These are phyloP conservation scores for Hyphopichia khmerensis DNA, from an alignment of 1,139 yeast species.

Conservation along the genomic window DNA sequence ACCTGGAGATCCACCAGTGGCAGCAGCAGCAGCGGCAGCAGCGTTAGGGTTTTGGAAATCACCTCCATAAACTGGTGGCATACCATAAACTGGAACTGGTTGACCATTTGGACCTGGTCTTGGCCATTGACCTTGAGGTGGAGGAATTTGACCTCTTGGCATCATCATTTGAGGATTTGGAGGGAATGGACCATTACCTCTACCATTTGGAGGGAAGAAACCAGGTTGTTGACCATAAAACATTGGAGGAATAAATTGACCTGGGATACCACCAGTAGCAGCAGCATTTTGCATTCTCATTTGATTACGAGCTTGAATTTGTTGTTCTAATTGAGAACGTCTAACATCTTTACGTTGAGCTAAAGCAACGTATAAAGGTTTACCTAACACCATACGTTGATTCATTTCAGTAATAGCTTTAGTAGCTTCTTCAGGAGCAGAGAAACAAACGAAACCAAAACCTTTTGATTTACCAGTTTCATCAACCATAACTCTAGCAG, in stretches of 20 bases:
- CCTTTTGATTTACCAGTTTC: conserved; percentile 96
- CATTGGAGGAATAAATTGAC: conserved; percentile 95
- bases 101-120: conserved; percentile 80
- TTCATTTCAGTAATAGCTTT: conserved; percentile 98
- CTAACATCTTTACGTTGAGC: conserved; percentile 99
- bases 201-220: conserved; percentile 75
- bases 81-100: conserved; percentile 77
- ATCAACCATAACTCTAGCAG: conserved; percentile 95
- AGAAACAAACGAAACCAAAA: conserved; percentile 97
- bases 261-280: conserved; percentile 85
- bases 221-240: conserved; percentile 89
- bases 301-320: conserved; percentile 97
- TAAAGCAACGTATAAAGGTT: conserved; percentile 97
- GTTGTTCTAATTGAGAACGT: conserved; percentile 96
- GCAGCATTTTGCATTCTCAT: conserved; percentile 97
- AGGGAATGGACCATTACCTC: conserved; percentile 83
- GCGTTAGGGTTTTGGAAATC: conserved; percentile 45
- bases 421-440: conserved; percentile 98
- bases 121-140: conserved; percentile 74
- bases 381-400: conserved; percentile 93
- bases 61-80: conserved; percentile 72
- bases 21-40: conserved; percentile 17
- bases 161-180: conserved; percentile 89
- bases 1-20: conserved; percentile 2
- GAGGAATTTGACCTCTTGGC: conserved; percentile 74